Evolutionary conservation across 345 rosid species (phyloP), one percentile per base, ranked within the genome.

Genomic region (Ailanthus altissimus): DNA sequence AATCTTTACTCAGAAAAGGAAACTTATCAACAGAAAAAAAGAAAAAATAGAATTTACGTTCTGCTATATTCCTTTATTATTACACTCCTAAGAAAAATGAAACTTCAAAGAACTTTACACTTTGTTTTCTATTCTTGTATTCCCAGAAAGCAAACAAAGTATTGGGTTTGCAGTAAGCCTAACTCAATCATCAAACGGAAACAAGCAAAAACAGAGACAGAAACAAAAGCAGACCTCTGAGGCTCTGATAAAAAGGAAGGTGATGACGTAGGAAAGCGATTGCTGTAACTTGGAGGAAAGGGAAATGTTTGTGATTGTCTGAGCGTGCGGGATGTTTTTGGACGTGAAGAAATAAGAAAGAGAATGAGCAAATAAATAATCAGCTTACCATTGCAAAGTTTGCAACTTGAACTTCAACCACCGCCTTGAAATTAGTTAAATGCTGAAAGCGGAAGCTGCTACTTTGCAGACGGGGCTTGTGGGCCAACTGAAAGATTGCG

Each of bases 251-350:
- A 46, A 36, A 43, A 42, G 20, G 50, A 40, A 56, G 53, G 36
- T 12, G 25, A 76, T 72, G 77, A 81, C 66, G 75, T 72, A 14
- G 65, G 63, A 73, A 59, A 77, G 73, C 73, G 23, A 81, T 83
- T 81, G 80, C 53, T 83, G 70, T 79, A 75, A 21, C 71, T 76
- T 64, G 71, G 18, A 75, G 71, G 79, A 32, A 71, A 81, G 26
- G 70, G 25, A 16, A 54, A 26, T 11, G 50, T 10, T 4, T 10
- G 20, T 23, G 5, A 6, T 4, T 10, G 20, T 23, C 2, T 3
- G 20, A 4, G 20, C 10, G 42, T 26, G 28, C 46, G 46, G 50
- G 70, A 23, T 32, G 13, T 49, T 66, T 51, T 8, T 20, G 61
- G 25, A 54, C 11, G 38, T 20, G 46, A 50, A 46, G 63, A 68